Conservation (phyloP, 2,329 filamentous ascomycete species). For the Tolypocladium tropicale region DNA sequence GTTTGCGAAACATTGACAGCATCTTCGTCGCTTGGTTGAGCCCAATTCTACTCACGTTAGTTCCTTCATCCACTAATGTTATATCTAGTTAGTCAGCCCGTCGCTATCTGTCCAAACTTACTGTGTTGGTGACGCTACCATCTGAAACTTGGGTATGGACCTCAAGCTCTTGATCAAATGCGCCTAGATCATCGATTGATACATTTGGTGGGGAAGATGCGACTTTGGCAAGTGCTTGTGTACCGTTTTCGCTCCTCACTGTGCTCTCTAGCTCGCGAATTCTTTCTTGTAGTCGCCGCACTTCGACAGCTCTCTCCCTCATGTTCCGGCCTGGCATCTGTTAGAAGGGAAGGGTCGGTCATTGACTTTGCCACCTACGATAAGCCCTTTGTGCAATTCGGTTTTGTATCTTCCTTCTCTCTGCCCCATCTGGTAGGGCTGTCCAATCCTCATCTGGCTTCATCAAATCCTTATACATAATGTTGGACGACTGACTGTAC, state of each 20-base stretch:
- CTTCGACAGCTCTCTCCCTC: background rate
- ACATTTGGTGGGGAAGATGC: background rate
- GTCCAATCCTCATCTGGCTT: background rate
- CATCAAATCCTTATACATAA: background rate
- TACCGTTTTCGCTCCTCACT: background rate
- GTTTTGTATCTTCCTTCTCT: background rate
- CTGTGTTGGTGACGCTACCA: no score
- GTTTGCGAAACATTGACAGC: no score
- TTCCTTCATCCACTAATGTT: no score
- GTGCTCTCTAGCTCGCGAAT: background rate
- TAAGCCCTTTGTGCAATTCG: background rate
- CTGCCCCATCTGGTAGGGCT: background rate
- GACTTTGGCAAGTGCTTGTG: background rate
- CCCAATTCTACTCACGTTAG: no score
- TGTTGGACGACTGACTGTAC: no score
- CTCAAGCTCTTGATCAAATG: no score
- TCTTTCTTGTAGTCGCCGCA: background rate
- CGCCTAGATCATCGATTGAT: background rate
- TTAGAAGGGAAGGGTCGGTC: background rate
- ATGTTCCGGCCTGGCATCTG: background rate
- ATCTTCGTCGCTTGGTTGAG: no score
- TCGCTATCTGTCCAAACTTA: no score
- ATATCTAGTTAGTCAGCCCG: no score
- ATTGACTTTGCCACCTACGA: background rate
- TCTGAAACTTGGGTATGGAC: no score